Base-by-base conservation (phyloP, 129 eudicot genomes). In the Kitagawia praeruptora region DNA sequence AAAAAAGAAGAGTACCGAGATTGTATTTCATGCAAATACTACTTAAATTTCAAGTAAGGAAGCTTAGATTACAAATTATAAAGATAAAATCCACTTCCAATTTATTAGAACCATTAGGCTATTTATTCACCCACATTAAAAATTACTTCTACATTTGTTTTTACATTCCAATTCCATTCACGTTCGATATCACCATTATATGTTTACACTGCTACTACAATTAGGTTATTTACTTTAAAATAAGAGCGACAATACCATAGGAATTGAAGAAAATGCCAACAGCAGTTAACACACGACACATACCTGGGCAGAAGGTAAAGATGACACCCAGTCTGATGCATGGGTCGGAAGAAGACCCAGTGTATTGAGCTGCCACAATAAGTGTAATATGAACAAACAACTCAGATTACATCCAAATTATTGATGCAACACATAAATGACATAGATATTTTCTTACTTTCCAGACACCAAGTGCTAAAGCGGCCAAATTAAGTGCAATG, bases 321-420 rank as follows among this genome's bases (percentile, higher is more conserved):
- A 95, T 41, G 98, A 95, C 77, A 95, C 98, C 98, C 98, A 95
- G 39, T 95, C 97, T n/a, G 97, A 95, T 7, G 89, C 90, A 82
- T 92, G 96, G 69, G 96, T 92, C 40, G 98, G 98, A 76, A 95
- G 97, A 86, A 95, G 98, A 21, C 98, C 98, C 44, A 95, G 37
- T 0, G 98, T 90, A 81, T 95, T 88, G 37, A 95, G 90, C 94
- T 89, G 93, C 74, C 58, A 67, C 53, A 31, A 73, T 2, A 38
- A 61, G 40, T 56, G 21, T n/a, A 7, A 45, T 44, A 27, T 27
- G 42, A 31, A 61, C 6, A 61, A 42, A 63, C 56, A 64, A 78
- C 23, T 41, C 3, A 44, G 38, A 41, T 25, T 6, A 18, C 34
- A 78, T 3, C 14, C 61, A 27, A 63, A 42, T 5, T 40, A 58